Percentiles rank a stretch among this genome's conserved stretches.
phyloP scores from a whole-genome alignment of 1,284 basidiomycete genomes.

The Ceratobasidium sp. region DNA sequence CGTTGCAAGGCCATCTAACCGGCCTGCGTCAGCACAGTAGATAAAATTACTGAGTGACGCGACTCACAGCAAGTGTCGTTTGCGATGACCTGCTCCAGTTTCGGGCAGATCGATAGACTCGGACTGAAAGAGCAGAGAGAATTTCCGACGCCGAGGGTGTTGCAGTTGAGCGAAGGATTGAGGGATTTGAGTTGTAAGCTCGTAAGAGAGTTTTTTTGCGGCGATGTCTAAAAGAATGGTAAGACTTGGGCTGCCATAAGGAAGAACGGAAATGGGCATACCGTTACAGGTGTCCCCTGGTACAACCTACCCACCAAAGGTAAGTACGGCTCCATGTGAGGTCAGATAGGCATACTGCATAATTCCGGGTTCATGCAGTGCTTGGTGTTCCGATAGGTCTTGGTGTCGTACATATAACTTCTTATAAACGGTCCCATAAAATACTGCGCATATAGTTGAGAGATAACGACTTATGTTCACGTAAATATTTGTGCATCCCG shows the following conservation, averaged over 20 bases:
- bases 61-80: not conserved
- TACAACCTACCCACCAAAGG: not conserved
- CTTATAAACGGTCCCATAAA: not conserved
- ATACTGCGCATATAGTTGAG: not conserved
- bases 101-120: slow-evolving; percentile 3
- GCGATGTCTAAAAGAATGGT: not conserved
- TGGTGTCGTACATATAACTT: slow-evolving; percentile 9
- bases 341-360: not conserved
- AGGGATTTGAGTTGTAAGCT: not conserved
- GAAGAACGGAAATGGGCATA: not conserved
- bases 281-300: not conserved
- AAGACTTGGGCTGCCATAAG: not conserved
- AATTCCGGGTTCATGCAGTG: not conserved
- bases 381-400: not conserved
- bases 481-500: slow-evolving; percentile 5
- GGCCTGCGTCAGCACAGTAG: not conserved
- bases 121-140: not conserved
- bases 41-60: not conserved
- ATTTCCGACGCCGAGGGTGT: not conserved
- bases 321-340: not conserved
- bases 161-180: not conserved
- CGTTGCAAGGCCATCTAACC: not conserved
- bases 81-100: slow-evolving; percentile 3
- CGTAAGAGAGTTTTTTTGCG: slow-evolving; percentile 13
- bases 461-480: not conserved